Conservation (phyloP, 2,329 filamentous ascomycete species). For the Sporothrix brasiliensis region DNA sequence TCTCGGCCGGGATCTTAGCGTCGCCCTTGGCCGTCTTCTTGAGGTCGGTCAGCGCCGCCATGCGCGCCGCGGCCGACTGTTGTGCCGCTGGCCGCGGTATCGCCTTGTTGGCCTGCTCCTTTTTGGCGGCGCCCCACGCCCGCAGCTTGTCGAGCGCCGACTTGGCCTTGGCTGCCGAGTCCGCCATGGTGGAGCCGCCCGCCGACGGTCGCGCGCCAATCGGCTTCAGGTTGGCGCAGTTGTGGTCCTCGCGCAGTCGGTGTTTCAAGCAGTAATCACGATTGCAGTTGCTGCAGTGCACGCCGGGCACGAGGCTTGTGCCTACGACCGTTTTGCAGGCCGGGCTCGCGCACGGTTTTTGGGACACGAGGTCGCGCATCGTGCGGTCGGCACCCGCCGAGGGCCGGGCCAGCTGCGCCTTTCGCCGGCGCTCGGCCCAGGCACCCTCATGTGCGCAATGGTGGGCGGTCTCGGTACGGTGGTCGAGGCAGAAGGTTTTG, state of each 20-base stretch:
- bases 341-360: slow-evolving; percentile 69
- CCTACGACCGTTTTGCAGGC: slow-evolving; percentile 72
- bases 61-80: slow-evolving; percentile 60
- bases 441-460: slow-evolving; percentile 63
- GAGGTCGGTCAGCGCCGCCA: slow-evolving; percentile 72
- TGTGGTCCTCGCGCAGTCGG: slow-evolving; percentile 76
- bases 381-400: slow-evolving; percentile 58
- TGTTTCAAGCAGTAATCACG: slow-evolving; percentile 78
- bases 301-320: slow-evolving; percentile 66
- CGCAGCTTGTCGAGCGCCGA: slow-evolving; percentile 76
- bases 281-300: slow-evolving; percentile 72
- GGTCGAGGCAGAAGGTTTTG: slow-evolving; percentile 87
- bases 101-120: slow-evolving; percentile 60
- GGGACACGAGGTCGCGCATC: slow-evolving; percentile 57
- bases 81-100: slow-evolving; percentile 59
- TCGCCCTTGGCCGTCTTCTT: slow-evolving; percentile 92
- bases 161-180: slow-evolving; percentile 65
- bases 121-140: slow-evolving; percentile 78
- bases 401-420: slow-evolving; percentile 56
- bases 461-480: slow-evolving; percentile 84
- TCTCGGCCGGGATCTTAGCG: slow-evolving; percentile 74
- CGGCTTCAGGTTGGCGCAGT: slow-evolving; percentile 74
- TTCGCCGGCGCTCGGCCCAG: slow-evolving; percentile 62
- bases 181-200: slow-evolving; percentile 44
- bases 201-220: slow-evolving; percentile 51